phyloP scores from a whole-genome alignment of 495 filamentous ascomycete genomes.

The Corynascus novoguineensis region DNA sequence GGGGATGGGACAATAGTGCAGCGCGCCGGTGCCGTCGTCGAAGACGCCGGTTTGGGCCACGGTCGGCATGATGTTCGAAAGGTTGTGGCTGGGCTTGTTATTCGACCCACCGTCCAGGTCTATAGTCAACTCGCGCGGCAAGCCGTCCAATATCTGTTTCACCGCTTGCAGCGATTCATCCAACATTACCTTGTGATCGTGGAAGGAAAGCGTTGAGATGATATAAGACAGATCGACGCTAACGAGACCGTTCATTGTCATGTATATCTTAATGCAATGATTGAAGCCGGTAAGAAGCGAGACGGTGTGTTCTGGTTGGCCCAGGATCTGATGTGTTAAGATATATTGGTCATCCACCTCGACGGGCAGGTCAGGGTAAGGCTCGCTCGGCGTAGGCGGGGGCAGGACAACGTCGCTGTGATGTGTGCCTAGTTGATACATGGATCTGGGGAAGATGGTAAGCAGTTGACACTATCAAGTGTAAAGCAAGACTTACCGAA shows the following conservation, averaged over 20 bases:
- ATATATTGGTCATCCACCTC: conserved; percentile 80
- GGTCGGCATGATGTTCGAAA: not conserved
- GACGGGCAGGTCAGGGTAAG: conserved; percentile 72
- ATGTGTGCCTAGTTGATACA: conserved; percentile 63
- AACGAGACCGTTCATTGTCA: conserved; percentile 60
- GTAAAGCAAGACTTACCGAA: conserved; percentile 39
- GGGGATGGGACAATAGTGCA: conserved; percentile 36
- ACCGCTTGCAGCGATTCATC: conserved; percentile 55
- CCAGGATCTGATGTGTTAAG: conserved; percentile 53
- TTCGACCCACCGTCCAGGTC: conserved; percentile 25
- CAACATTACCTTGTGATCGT: conserved; percentile 59
- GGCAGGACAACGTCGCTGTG: conserved; percentile 60
- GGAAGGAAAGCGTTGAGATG: conserved; percentile 63
- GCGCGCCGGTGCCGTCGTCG: conserved; percentile 15
- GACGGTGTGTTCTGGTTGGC: conserved; percentile 56
- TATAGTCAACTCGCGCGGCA: conserved; percentile 58
- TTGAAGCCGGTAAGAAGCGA: conserved; percentile 71
- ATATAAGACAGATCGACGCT: conserved; percentile 72
- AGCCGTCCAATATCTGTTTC: conserved; percentile 53
- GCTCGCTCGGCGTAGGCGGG: conserved; percentile 64
- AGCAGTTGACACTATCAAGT: conserved; percentile 5
- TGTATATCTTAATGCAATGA: conserved; percentile 64
- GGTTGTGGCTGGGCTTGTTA: not conserved
- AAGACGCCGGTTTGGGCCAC: conserved; percentile 7
- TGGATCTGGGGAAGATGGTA: conserved; percentile 40